Conservation (phyloP, 2,329 filamentous ascomycete species). For the Leptosphaerulina australis region DNA sequence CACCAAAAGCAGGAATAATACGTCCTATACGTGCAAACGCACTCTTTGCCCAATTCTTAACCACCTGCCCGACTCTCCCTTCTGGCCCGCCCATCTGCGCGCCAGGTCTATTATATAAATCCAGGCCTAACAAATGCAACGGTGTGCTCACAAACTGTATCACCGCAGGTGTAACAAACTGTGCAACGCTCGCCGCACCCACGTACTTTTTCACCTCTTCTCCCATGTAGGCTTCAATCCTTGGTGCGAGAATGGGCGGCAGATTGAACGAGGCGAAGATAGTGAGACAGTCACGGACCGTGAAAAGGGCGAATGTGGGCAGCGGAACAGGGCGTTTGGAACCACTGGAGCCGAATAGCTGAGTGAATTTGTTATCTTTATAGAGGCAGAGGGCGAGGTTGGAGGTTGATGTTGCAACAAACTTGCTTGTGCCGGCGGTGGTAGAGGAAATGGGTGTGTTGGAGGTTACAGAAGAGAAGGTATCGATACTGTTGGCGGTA, state of each 20-base stretch:
- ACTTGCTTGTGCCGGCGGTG: constrained; percentile 79
- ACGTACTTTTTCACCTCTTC: constrained; percentile 61
- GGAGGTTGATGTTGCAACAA: constrained; percentile 76
- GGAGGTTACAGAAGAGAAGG: constrained; percentile 68
- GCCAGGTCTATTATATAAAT: constrained; percentile 77
- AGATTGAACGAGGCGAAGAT: constrained; percentile 94
- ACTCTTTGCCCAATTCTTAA: constrained; percentile 76
- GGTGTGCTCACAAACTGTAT: constrained; percentile 83
- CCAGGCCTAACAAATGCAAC: constrained; percentile 81
- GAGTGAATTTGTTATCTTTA: constrained; percentile 86
- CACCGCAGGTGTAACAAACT: constrained; percentile 79
- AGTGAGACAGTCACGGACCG: constrained; percentile 81
- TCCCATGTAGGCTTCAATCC: constrained; percentile 55
- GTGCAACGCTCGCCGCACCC: constrained; percentile 61
- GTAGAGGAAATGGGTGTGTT: constrained; percentile 63
- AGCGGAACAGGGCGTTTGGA: constrained; percentile 63
- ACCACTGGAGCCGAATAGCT: constrained; percentile 71
- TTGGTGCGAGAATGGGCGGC: constrained; percentile 76
- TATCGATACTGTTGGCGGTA: constrained; percentile 87
- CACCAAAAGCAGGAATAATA: constrained; percentile 86
- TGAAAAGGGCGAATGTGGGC: constrained; percentile 78
- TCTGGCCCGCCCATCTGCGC: constrained; percentile 61
- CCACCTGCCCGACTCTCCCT: constrained; percentile 67
- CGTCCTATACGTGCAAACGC: constrained; percentile 77
- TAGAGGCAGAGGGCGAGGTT: constrained; percentile 87